Evolutionary conservation across 2,329 filamentous ascomycete genomes (phyloP).

Genomic region (Clarireedia paspali): DNA sequence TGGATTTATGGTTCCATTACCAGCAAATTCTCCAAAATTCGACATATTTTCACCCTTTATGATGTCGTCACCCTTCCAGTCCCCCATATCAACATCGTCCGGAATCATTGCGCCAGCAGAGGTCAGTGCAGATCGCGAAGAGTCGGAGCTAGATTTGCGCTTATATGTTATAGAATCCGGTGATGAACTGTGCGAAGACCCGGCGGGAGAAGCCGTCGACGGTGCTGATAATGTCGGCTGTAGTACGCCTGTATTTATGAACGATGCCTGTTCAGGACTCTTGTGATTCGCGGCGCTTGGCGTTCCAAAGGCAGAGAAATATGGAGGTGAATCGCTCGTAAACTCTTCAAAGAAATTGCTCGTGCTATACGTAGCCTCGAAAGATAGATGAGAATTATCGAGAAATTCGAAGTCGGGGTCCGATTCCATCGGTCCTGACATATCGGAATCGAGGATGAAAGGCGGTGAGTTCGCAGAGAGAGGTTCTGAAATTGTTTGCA

Average conservation of each 20-base stretch:
- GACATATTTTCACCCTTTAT: slow-evolving; percentile 32
- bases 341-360: slow-evolving; percentile 28
- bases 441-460: slow-evolving; percentile 30
- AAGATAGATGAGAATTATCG: slow-evolving; percentile 25
- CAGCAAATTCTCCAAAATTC: slow-evolving; percentile 33
- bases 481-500: slow-evolving; percentile 24
- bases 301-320: slow-evolving; percentile 21
- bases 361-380: slow-evolving; percentile 26
- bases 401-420: slow-evolving; percentile 33
- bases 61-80: slow-evolving; percentile 37
- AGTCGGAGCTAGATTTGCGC: slow-evolving; percentile 39
- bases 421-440: slow-evolving; percentile 28
- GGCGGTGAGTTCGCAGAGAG: slow-evolving; percentile 28
- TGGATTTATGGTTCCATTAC: slow-evolving; percentile 33
- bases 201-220: slow-evolving; percentile 29
- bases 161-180: slow-evolving; percentile 46
- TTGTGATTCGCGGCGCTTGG: slow-evolving; percentile 17
- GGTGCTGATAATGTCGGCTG: slow-evolving; percentile 19
- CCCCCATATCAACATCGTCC: slow-evolving; percentile 34
- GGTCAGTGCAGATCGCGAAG: slow-evolving; percentile 37
- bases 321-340: slow-evolving; percentile 19
- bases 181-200: slow-evolving; percentile 41
- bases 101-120: slow-evolving; percentile 38
- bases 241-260: not conserved
- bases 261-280: slow-evolving; percentile 6